Base-by-base conservation (phyloP, 139 green algal species). In the Auxenochlorella pyrenoidosa region DNA sequence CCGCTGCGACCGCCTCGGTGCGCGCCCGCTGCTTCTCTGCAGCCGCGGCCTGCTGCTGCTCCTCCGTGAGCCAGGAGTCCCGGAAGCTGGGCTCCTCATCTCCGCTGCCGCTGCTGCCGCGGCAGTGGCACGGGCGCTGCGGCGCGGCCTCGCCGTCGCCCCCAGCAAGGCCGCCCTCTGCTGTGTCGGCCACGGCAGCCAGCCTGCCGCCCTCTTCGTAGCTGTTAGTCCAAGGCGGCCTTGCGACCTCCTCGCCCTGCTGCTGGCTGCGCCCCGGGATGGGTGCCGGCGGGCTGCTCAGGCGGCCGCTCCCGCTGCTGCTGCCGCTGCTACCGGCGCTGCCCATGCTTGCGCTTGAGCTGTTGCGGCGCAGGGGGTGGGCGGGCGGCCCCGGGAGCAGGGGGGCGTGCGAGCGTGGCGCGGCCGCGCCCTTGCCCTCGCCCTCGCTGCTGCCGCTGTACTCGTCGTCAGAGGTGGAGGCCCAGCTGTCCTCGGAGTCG, bases 31-130 rank as follows among this genome's bases (percentile, higher is more conserved):
- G 70, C 72, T 58, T 38, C 47, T 75, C 72, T 28, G 15, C 38
- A 47, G 38, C 40, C 26, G 40, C 65, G 30, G 54, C 43, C 59
- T 65, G 58, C 73, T 38, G 75, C 84, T 51, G 32, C 40, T 36
- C 73, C 84, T 83, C 58, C 0, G 40, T 44, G 36, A 88, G 84
- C 84, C 84, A 88, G 6, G 73, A 77, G 84, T 88, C 84, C 24
- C 59, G 44, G 75, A 88, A 88, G 75, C 84, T 88, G 30, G 73
- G 83, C 54, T 87, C 83, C 51, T 87, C 83, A 3, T 83, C 51
- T 1, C 47, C 34, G n/a, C 51, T 83, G 77, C 77, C 77, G 38
- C 60, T 86, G 80, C 80, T 77, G 80, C 15, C 59, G 79, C 80
- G 66, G 66, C 82, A 28, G 59, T 59, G 72, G 41, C 59, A 22